Base-by-base conservation (phyloP, 768 basidiomycete genomes). In the Podaxis carcinomalis region DNA sequence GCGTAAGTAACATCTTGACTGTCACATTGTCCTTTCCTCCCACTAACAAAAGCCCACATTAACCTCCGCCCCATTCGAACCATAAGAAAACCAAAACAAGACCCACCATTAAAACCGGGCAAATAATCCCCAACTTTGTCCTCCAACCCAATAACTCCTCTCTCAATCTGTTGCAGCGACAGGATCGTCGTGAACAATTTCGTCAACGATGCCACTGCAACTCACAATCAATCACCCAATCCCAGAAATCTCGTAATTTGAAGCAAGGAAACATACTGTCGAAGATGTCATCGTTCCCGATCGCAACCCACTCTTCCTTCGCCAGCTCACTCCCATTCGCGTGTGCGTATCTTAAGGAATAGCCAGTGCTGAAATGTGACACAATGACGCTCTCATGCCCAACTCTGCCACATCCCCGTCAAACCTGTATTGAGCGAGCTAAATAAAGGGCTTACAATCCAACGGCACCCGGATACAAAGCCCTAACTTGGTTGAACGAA, bases 171-270 rank as follows among this genome's bases (percentile, higher is more conserved):
- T 39, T 72, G 69, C 59, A 72, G 54, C 4, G 66, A 67, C 1
- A 64, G 63, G 32, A 72, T 68, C 32, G 69, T 65, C 3, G 69
- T 70, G 53, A 72, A 70, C 65, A 72, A 57, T 55, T 72, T 72
- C 36, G 70, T 70, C 47, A 72, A 60, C n/a, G 70, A 72, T 2
- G 70, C 70, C 70, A 72, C 70, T 72, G 39, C 19, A 25, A 23
- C n/a, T 19, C 21, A 25, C 47, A 11, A 19, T 13, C 11, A 11
- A 23, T 6, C 21, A 4, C 19, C 10, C 25, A 11, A 11, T 21
- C 47, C 25, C 3, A 3, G 7, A 25, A 5, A 44, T n/a, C 19
- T n/a, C 42, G 19, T 21, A 27, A 23, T n/a, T 42, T 19, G 40
- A 42, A 35, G 3, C 10, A 27, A 37, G 35, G 21, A 39, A 39